These are phyloP conservation scores for Mycena vitilis DNA, from an alignment of 768 basidiomycete genomes.

Conservation along the genomic window DNA sequence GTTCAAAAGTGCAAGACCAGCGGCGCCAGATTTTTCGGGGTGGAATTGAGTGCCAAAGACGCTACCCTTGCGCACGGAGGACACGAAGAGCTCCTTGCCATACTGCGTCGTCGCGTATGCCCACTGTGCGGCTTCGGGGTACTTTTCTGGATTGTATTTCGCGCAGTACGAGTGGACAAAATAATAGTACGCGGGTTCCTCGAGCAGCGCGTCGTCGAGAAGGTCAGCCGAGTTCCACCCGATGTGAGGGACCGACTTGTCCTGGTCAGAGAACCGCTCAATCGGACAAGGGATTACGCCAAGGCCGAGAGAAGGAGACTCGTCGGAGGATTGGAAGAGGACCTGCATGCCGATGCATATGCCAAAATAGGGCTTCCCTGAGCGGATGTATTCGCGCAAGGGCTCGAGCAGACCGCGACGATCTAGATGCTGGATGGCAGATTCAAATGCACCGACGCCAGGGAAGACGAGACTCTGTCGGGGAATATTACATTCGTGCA, in stretches of 20 bases:
- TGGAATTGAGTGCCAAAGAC: slow-evolving; percentile 97
- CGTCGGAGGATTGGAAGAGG: slow-evolving; percentile 88
- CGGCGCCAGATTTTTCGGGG: slow-evolving; percentile 94
- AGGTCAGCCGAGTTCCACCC: slow-evolving; percentile 91
- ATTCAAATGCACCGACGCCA: slow-evolving; percentile 94
- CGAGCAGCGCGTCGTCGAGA: slow-evolving; percentile 58
- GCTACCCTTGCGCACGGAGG: slow-evolving; percentile 83
- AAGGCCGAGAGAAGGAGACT: slow-evolving; percentile 82
- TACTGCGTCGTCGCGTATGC: slow-evolving; percentile 91
- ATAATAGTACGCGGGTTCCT: slow-evolving; percentile 82
- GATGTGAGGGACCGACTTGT: slow-evolving; percentile 97
- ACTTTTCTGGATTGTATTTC: slow-evolving; percentile 69
- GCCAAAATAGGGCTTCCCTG: slow-evolving; percentile 94
- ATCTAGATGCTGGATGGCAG: slow-evolving; percentile 83
- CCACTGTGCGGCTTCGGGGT: slow-evolving; percentile 76
- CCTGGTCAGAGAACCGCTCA: slow-evolving; percentile 71
- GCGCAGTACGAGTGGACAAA: slow-evolving; percentile 97
- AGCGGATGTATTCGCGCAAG: slow-evolving; percentile 82
- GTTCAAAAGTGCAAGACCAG: slow-evolving; percentile 84
- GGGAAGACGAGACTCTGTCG: slow-evolving; percentile 93
- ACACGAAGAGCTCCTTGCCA: slow-evolving; percentile 92
- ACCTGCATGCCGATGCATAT: slow-evolving; percentile 99
- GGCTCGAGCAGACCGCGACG: slow-evolving; percentile 83
- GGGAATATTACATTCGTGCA: slow-evolving; percentile 26
- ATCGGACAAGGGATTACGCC: slow-evolving; percentile 88